These are phyloP conservation scores for Chrysosporium keratinophilum DNA, from an alignment of 2,329 filamentous ascomycete genomes.

Conservation along the genomic window DNA sequence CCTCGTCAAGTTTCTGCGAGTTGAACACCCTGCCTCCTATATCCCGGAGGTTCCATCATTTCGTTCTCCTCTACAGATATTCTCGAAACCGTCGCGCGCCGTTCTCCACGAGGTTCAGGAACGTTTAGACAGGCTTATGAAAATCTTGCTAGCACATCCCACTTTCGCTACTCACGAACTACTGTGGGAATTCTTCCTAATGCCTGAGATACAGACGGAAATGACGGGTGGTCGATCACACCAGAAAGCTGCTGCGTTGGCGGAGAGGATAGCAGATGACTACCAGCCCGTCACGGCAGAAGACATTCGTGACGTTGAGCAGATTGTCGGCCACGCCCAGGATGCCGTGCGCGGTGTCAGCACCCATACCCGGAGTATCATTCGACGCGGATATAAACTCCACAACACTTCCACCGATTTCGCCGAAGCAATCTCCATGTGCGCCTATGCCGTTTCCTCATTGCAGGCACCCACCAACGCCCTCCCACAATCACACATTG, in stretches of 20 bases:
- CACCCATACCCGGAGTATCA: constrained; percentile 68
- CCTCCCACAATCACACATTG: constrained; percentile 56
- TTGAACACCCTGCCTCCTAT: constrained; percentile 94
- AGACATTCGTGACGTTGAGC: constrained; percentile 77
- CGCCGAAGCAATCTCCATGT: constrained; percentile 34
- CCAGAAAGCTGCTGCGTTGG: constrained; percentile 71
- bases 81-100: constrained; percentile 78
- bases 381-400: constrained; percentile 66
- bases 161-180: constrained; percentile 95
- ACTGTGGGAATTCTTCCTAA: constrained; percentile 97
- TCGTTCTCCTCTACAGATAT: constrained; percentile 83
- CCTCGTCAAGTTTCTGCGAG: constrained; percentile 66
- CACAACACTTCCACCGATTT: constrained; percentile 50
- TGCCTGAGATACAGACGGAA: constrained; percentile 81
- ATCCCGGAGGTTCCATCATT: constrained; percentile 68
- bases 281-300: constrained; percentile 61
- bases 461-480: constrained; percentile 46
- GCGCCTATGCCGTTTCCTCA: constrained; percentile 40
- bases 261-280: constrained; percentile 80
- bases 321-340: constrained; percentile 81
- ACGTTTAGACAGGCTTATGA: constrained; percentile 76
- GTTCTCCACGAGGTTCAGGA: constrained; percentile 80
- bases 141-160: constrained; percentile 73
- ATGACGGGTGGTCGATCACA: constrained; percentile 83
- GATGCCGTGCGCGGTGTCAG: constrained; percentile 82